These are phyloP conservation scores for Onygenales sp. DNA, from an alignment of 2,329 filamentous ascomycete genomes.

Conservation along the genomic window DNA sequence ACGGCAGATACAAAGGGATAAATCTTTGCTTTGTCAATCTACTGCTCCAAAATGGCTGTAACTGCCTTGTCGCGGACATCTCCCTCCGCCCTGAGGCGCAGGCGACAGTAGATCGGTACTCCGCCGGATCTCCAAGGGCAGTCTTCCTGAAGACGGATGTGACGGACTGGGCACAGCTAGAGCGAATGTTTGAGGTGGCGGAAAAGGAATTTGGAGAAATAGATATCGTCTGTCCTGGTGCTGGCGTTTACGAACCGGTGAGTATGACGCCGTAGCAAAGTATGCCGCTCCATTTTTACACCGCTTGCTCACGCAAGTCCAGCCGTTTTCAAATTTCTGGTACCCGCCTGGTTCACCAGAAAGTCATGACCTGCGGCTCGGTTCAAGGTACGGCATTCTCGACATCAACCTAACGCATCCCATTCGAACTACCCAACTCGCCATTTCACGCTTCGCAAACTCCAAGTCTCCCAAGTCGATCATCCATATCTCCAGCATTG, in stretches of 20 bases:
- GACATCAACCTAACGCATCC: conserved; percentile 46
- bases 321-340: conserved; percentile 44
- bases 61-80: conserved; percentile 38
- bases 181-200: conserved; percentile 40
- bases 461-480: conserved; percentile 31
- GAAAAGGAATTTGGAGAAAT: conserved; percentile 38
- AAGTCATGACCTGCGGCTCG: conserved; percentile 31
- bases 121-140: conserved; percentile 22
- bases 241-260: conserved; percentile 37
- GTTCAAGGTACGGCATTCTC: conserved; percentile 35
- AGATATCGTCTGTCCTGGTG: conserved; percentile 39
- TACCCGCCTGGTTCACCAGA: conserved; percentile 33
- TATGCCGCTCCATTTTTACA: background rate
- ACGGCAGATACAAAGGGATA: conserved; percentile 26
- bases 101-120: conserved; percentile 30
- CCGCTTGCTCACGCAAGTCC: background rate
- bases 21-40: conserved; percentile 36
- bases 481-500: conserved; percentile 41
- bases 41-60: conserved; percentile 36
- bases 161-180: conserved; percentile 40
- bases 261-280: conserved; percentile 2
- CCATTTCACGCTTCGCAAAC: conserved; percentile 39
- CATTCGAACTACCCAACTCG: conserved; percentile 42
- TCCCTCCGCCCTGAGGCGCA: conserved; percentile 36
- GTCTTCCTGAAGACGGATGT: conserved; percentile 41